Evolutionary conservation across 345 rosid genomes (phyloP).

Genomic region (Eucalyptus albens): DNA sequence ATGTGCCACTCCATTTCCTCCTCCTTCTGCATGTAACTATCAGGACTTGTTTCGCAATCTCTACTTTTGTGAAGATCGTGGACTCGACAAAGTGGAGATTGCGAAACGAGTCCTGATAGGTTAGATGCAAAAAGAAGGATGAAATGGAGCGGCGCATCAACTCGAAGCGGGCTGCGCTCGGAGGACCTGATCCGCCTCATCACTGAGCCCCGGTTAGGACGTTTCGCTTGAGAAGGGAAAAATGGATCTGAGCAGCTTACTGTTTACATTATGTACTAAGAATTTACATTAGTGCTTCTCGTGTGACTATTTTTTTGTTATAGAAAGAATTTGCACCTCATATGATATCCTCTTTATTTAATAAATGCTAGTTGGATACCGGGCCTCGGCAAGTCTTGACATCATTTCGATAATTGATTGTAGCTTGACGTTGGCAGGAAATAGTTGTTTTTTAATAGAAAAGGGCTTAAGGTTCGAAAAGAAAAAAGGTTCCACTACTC

Average conservation of each 20-base stretch:
- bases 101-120: not conserved
- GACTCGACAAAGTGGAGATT: not conserved
- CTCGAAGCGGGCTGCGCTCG: not conserved
- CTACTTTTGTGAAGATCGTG: not conserved
- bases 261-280: not conserved
- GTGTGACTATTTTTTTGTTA: not conserved
- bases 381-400: not conserved
- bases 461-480: not conserved
- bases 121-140: not conserved
- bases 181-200: conserved; percentile 5
- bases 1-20: not conserved
- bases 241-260: not conserved
- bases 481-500: not conserved
- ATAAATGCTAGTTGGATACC: not conserved
- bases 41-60: not conserved
- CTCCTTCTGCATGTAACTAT: not conserved
- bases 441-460: not conserved
- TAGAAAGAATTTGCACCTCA: not conserved
- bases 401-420: not conserved
- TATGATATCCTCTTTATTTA: not conserved
- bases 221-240: not conserved
- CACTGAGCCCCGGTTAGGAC: not conserved
- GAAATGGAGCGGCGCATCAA: not conserved
- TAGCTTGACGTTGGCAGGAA: not conserved
- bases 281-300: not conserved